Evolutionary conservation across 495 filamentous ascomycete species (phyloP).

Genomic region (Darksidea phi): DNA sequence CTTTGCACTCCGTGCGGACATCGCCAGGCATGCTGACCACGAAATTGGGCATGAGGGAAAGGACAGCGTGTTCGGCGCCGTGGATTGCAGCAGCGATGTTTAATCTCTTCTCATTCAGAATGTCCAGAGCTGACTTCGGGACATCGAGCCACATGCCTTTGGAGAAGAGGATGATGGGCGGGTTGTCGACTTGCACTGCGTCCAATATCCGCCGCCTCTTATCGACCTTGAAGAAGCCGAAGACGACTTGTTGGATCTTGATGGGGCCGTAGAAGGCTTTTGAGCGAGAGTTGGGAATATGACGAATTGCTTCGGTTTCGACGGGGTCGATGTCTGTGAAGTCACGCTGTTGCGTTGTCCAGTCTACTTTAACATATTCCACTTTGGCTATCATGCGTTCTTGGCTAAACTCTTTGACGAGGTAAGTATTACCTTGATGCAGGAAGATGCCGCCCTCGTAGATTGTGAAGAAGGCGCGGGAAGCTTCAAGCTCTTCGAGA

Average conservation of each 20-base stretch:
- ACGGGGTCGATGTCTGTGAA: slow-evolving; percentile 93
- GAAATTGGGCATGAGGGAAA: slow-evolving; percentile 84
- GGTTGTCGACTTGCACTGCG: slow-evolving; percentile 88
- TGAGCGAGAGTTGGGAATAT: slow-evolving; percentile 55
- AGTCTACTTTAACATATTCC: slow-evolving; percentile 83
- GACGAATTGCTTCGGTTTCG: slow-evolving; percentile 79
- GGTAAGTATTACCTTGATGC: slow-evolving; percentile 88
- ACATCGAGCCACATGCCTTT: slow-evolving; percentile 98
- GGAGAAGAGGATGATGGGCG: slow-evolving; percentile 75
- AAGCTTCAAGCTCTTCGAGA: slow-evolving; percentile 93
- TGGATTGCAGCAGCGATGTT: slow-evolving; percentile 91
- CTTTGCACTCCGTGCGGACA: slow-evolving; percentile 92
- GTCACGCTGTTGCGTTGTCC: slow-evolving; percentile 90
- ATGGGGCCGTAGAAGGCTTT: slow-evolving; percentile 83
- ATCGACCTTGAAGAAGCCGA: slow-evolving; percentile 95
- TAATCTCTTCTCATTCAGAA: slow-evolving; percentile 67
- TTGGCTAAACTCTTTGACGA: slow-evolving; percentile 84
- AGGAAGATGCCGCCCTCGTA: slow-evolving; percentile 98
- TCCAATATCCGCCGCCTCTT: slow-evolving; percentile 80
- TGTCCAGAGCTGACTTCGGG: slow-evolving; percentile 72
- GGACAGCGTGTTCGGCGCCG: slow-evolving; percentile 86
- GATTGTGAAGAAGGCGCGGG: slow-evolving; percentile 89
- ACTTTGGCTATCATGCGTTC: slow-evolving; percentile 74
- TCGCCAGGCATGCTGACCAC: slow-evolving; percentile 84
- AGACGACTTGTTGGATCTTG: slow-evolving; percentile 78